Evolutionary conservation across 106 monocot genomes (phyloP), one percentile per base, ranked within the genome.

Genomic region (Allium sativum): DNA sequence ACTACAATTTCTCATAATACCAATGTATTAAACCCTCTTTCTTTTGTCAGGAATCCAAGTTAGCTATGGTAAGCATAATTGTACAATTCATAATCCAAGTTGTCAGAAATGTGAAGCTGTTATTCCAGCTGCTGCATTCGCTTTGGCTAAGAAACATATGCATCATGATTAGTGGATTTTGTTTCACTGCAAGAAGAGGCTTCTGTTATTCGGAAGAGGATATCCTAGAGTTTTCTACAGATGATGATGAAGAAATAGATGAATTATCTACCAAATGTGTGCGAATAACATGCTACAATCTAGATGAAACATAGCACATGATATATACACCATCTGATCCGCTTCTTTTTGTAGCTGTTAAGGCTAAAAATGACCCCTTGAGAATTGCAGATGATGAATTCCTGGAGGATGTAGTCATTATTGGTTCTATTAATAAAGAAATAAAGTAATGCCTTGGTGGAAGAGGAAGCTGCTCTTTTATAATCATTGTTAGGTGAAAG

Each of bases 321-420:
- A 84, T 95, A 31, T 95, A 95, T 65, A 90, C 90, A 21, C 95
- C 95, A 65, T 86, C 84, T 53, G 95, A 95, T 75, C 95, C 95
- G 44, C 78, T 90, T 67, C 70, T 90, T 43, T 95, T 95, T 72
- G 86, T 95, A 71, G 86, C 87, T 59, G 70, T 81, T 42, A 95
- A 84, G 90, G 90, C 84, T 61, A 64, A 81, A 56, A 67, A 87
- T 78, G 94, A 84, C 12, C 65, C 17, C 10, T 67, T 95, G 56
- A 75, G 68, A 68, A 90, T 95, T 71, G 89, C 83, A 53, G 90
- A 95, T 64, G 86, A 95, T 81, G 94, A 90, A 55, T 65, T 95
- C 12, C 71, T 95, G 81, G 95, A 90, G 44, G 95, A 95, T 60
- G 79, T 86, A 70, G 84, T 86, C 58, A 66, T 87, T 18, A 40